phyloP scores from a whole-genome alignment of 805 yeast species.

The Sugiyamaella boreocaroliniensis region DNA sequence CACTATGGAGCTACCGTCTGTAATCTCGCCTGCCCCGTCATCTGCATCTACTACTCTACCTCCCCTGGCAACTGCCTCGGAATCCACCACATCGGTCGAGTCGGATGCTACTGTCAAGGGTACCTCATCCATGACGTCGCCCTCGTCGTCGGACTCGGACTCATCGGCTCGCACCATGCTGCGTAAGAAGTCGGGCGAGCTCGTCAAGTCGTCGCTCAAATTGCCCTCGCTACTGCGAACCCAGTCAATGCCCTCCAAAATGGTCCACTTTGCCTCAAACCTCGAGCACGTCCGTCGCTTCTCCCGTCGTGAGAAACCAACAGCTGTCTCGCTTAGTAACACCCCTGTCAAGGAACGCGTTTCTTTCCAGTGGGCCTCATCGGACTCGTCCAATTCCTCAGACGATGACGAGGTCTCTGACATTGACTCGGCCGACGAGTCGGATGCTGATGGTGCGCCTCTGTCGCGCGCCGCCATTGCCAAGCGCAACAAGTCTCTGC shows the following conservation, averaged over 20 bases:
- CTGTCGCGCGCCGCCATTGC: neutral
- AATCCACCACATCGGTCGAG: neutral
- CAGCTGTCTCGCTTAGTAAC: slow-evolving; percentile 61
- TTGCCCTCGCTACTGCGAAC: slow-evolving; percentile 31
- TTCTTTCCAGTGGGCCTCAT: slow-evolving; percentile 8
- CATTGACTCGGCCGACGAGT: slow-evolving; percentile 15
- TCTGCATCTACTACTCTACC: too few relatives aligned
- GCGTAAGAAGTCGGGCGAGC: slow-evolving; percentile 84
- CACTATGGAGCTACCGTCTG: too few relatives aligned
- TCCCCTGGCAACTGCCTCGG: neutral
- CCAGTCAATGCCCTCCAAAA: slow-evolving; percentile 44
- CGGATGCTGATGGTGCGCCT: slow-evolving; percentile 9
- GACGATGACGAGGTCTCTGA: slow-evolving; percentile 23
- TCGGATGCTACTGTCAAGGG: slow-evolving; percentile 1
- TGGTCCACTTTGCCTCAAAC: slow-evolving; percentile 73
- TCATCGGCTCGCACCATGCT: slow-evolving; percentile 34
- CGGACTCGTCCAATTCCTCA: neutral
- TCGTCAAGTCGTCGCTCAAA: slow-evolving; percentile 68
- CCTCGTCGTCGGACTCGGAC: neutral
- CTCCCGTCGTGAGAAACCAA: slow-evolving; percentile 65
- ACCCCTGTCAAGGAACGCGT: slow-evolving; percentile 45
- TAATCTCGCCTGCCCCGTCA: too few relatives aligned
- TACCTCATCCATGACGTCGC: neutral
- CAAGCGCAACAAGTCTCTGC: slow-evolving; percentile 1
- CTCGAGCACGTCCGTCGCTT: slow-evolving; percentile 61